Evolutionary conservation across 2,329 filamentous ascomycete genomes (phyloP).

Genomic region (Alternaria triticina): DNA sequence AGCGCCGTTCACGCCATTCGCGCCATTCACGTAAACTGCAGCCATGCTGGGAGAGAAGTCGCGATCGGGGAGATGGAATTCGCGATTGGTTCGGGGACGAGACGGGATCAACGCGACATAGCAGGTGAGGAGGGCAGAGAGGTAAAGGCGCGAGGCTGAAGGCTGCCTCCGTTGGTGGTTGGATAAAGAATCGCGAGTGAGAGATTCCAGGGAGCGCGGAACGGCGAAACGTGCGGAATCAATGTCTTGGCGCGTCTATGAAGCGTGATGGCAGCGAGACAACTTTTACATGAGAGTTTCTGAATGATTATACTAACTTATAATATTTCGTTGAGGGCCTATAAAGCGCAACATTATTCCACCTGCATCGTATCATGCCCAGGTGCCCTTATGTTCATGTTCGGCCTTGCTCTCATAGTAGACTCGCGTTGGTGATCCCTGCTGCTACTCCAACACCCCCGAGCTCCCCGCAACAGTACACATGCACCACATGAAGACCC

Average conservation of each 20-base stretch:
- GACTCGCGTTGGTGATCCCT: slow-evolving; percentile 14
- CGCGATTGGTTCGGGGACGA: background rate
- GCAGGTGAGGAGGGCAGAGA: slow-evolving; percentile 9
- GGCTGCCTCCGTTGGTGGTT: slow-evolving; percentile 24
- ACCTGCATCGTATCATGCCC: too few relatives aligned
- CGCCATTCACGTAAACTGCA: slow-evolving; percentile 53
- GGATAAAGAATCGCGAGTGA: slow-evolving; percentile 21
- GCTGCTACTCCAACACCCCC: slow-evolving; percentile 31
- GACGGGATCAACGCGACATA: slow-evolving; percentile 30
- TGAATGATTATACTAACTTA: too few relatives aligned
- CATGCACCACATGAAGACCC: slow-evolving; percentile 2
- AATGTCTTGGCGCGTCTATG: slow-evolving; percentile 19
- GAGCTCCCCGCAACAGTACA: slow-evolving; percentile 34
- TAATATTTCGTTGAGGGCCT: too few relatives aligned
- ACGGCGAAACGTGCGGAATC: slow-evolving; percentile 20
- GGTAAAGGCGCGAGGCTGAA: slow-evolving; percentile 21
- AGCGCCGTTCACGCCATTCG: slow-evolving; percentile 60
- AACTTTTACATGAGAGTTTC: too few relatives aligned
- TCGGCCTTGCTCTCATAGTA: background rate
- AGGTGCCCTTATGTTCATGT: too few relatives aligned
- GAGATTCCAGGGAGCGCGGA: slow-evolving; percentile 20
- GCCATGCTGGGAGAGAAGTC: slow-evolving; percentile 53
- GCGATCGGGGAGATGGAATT: slow-evolving; percentile 10
- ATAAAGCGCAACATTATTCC: too few relatives aligned
- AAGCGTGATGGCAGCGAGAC: background rate